Evolutionary conservation across 495 filamentous ascomycete species (phyloP).

Genomic region (Podospora pseudopauciseta): DNA sequence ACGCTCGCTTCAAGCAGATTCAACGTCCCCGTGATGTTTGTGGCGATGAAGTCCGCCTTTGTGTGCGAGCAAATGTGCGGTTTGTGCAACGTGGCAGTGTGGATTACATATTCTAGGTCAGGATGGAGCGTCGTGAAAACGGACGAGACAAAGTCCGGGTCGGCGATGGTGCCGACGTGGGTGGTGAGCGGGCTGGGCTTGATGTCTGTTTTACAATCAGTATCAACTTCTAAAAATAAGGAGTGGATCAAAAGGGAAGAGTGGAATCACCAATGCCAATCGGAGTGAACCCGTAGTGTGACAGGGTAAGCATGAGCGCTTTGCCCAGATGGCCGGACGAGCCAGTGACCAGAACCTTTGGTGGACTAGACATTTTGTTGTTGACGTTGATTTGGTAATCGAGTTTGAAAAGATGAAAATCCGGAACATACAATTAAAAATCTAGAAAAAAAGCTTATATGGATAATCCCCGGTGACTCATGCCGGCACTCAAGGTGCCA

Average conservation of each 20-base stretch:
- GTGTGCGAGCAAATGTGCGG: slow-evolving; percentile 29
- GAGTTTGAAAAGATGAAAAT: too few species aligned
- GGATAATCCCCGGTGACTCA: neutral
- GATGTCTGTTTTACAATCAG: slow-evolving; percentile 20
- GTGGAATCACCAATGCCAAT: slow-evolving; percentile 20
- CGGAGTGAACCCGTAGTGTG: slow-evolving; percentile 24
- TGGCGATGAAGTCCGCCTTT: slow-evolving; percentile 28
- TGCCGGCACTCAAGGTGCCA: neutral
- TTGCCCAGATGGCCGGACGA: slow-evolving; percentile 33
- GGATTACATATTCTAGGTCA: slow-evolving; percentile 23
- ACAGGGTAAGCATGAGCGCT: slow-evolving; percentile 30
- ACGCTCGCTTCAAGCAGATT: slow-evolving; percentile 20
- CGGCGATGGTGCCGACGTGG: slow-evolving; percentile 23
- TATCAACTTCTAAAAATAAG: neutral
- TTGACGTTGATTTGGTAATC: neutral
- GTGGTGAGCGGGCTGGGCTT: slow-evolving; percentile 24
- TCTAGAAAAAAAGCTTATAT: neutral
- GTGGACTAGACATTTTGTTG: neutral
- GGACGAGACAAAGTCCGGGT: slow-evolving; percentile 15
- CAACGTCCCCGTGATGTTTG: slow-evolving; percentile 28
- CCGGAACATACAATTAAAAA: neutral
- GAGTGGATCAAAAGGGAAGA: neutral
- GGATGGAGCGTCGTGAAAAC: slow-evolving; percentile 21
- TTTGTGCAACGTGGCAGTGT: slow-evolving; percentile 35
- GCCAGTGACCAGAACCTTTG: slow-evolving; percentile 32